phyloP scores from a whole-genome alignment of 371 early-diverging fungal species.

The Rhizomucor miehei region DNA sequence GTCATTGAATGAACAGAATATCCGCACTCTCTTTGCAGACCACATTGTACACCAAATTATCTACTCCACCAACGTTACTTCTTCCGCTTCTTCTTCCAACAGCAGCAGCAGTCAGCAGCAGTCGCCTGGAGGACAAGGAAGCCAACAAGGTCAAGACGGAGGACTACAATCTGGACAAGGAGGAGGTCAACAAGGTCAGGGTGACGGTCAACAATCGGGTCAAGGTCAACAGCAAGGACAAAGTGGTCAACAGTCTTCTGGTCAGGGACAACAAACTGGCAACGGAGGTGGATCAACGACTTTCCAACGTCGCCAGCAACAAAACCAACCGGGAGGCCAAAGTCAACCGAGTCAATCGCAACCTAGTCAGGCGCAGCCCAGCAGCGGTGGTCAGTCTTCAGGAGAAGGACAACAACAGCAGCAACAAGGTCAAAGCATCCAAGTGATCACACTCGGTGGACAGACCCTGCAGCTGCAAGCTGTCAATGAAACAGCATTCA shows the following conservation, averaged over 20 bases:
- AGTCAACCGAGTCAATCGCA: no score
- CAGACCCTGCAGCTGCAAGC: slow-evolving; percentile 4
- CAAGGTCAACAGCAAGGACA: neutral
- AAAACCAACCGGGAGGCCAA: neutral
- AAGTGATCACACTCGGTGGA: slow-evolving; percentile 6
- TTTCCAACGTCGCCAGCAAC: no score
- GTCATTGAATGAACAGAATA: neutral
- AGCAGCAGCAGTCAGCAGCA: slow-evolving; percentile 3
- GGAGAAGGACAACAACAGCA: neutral
- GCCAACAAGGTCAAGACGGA: neutral
- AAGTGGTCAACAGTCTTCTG: neutral
- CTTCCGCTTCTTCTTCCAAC: neutral
- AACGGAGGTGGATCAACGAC: no score
- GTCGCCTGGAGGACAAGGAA: neutral
- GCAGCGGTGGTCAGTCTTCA: neutral
- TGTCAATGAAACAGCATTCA: slow-evolving; percentile 8
- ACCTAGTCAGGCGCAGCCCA: neutral
- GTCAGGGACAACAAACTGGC: neutral
- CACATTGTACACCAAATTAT: slow-evolving; percentile 9
- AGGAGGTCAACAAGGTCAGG: neutral
- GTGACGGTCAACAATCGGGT: slow-evolving; percentile 1
- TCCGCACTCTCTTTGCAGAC: slow-evolving; percentile 5
- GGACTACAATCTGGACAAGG: neutral
- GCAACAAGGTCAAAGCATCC: slow-evolving; percentile 6
- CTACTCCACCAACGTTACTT: slow-evolving; percentile 12